Evolutionary conservation across 169 alveolate species (phyloP), one percentile per base, ranked within the genome.

Genomic region (Plasmodium gallinaceum): DNA sequence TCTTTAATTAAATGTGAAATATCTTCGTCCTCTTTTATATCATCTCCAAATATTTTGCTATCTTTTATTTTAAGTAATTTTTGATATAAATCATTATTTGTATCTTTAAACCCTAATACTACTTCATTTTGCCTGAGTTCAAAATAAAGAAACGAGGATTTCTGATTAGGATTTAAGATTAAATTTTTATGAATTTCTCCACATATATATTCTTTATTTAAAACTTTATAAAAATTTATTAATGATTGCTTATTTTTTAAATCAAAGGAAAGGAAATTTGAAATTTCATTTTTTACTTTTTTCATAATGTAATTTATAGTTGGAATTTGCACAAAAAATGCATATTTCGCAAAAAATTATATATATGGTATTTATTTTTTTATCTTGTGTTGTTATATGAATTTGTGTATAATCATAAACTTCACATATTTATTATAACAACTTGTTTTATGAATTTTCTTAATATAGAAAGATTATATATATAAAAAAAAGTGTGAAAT

Each of bases 31-130:
- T 80, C 24, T 24, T 74, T 52, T 54, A 43, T 43, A 16, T 42
- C 2, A n/a, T 68, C 32, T 24, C 71, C 90, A 80, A 80, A 80
- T 42, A 80, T 80, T 42, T 68, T 26, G 5, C 48, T 32, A 20
- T 80, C 90, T 52, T 80, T 80, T 18, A 57, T 68, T n/a, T 80
- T 66, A 16, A 80, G 14, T 60, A 80, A 18, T 37, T 46, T 60
- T 46, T 80, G 90, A 54, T 80, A 80, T 80, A 80, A 39, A 32
- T 68, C 74, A 80, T 80, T 54, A 69, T 65, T 80, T 2, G 90
- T 66, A 14, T 80, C 83, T 62, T 80, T 80, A 68, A 80, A 80
- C 7, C 90, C 90, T 10, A 80, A 42, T 20, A 46, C 68, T 42
- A 80, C 54, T 68, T 80, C 90, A 62, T 80, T 52, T 37, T 68